These are phyloP conservation scores for Monosporozyma aerobia DNA, from an alignment of 805 yeast genomes.

Conservation along the genomic window DNA sequence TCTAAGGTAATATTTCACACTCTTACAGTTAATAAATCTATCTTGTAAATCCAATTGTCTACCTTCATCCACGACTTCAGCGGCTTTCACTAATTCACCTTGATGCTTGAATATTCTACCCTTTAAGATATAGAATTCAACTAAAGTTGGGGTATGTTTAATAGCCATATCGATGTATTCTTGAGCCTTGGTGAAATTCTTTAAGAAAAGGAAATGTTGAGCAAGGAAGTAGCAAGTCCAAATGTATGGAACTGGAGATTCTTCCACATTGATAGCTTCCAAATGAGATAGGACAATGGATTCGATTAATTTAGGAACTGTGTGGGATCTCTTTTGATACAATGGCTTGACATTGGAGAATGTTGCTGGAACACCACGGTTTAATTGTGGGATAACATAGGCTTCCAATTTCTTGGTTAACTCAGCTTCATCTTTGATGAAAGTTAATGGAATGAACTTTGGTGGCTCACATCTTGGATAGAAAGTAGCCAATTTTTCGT, in stretches of 20 bases:
- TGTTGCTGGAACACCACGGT: constrained; percentile 82
- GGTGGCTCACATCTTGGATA: constrained; percentile 85
- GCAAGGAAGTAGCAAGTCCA: constrained; percentile 75
- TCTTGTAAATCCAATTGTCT: constrained; percentile 78
- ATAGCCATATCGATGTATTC: constrained; percentile 53
- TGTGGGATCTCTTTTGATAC: constrained; percentile 40
- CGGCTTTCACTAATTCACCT: constrained; percentile 56
- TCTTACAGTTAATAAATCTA: constrained; percentile 79
- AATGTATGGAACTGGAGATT: constrained; percentile 31
- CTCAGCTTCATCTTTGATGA: constrained; percentile 45
- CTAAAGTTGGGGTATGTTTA: constrained; percentile 70
- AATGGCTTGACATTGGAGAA: constrained; percentile 80
- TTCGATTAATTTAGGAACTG: constrained; percentile 37
- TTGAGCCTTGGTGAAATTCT: constrained; percentile 46
- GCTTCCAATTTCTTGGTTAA: constrained; percentile 35
- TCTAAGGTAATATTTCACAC: constrained; percentile 74
- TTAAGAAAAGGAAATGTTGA: constrained; percentile 59
- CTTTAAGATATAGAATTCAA: constrained; percentile 71
- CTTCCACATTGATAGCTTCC: constrained; percentile 20
- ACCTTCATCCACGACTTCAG: constrained; percentile 57
- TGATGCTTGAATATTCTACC: constrained; percentile 72
- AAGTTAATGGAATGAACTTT: constrained; percentile 65
- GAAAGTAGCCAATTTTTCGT: constrained; percentile 52
- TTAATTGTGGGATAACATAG: constrained; percentile 55
- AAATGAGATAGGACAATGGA: constrained; percentile 45